Conservation (phyloP, 805 yeast species). For the Zygosaccharomyces lentus region DNA sequence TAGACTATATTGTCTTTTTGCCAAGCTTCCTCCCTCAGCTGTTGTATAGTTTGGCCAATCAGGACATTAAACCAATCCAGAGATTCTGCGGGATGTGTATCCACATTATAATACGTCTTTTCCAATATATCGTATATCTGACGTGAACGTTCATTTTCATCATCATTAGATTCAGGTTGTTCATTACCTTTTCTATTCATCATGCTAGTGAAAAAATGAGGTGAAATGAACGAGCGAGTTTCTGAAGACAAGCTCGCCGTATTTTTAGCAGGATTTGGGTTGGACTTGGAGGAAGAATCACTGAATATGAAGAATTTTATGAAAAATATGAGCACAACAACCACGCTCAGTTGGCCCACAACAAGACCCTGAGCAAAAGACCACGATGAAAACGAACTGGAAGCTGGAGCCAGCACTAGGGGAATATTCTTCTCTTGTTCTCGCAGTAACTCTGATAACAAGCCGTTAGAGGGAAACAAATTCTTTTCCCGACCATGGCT, state of each 20-base stretch:
- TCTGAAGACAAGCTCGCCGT: slow-evolving; percentile 10
- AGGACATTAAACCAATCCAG: slow-evolving; percentile 96
- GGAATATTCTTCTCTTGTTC: slow-evolving; percentile 8
- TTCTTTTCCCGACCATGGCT: not conserved
- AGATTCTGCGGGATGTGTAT: slow-evolving; percentile 82
- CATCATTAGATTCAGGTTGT: slow-evolving; percentile 17
- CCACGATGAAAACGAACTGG: slow-evolving; percentile 39
- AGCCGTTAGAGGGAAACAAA: not conserved
- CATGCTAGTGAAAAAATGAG: slow-evolving; percentile 22
- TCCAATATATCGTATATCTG: slow-evolving; percentile 59
- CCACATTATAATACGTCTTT: slow-evolving; percentile 88
- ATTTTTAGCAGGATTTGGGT: slow-evolving; percentile 32
- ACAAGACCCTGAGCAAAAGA: slow-evolving; percentile 75
- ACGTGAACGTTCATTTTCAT: slow-evolving; percentile 24
- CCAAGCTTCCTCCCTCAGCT: slow-evolving; percentile 84
- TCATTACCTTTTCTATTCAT: slow-evolving; percentile 33
- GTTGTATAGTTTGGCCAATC: slow-evolving; percentile 84
- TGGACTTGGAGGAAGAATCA: slow-evolving; percentile 46
- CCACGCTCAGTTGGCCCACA: slow-evolving; percentile 69
- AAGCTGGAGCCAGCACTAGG: not conserved
- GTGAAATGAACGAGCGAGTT: slow-evolving; percentile 15
- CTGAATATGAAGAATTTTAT: slow-evolving; percentile 74
- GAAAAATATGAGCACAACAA: slow-evolving; percentile 57
- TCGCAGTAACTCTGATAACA: slow-evolving; percentile 3
- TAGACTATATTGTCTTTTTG: slow-evolving; percentile 79